Conservation (phyloP, 805 yeast genomes). For the Metschnikowia reukaufii region DNA sequence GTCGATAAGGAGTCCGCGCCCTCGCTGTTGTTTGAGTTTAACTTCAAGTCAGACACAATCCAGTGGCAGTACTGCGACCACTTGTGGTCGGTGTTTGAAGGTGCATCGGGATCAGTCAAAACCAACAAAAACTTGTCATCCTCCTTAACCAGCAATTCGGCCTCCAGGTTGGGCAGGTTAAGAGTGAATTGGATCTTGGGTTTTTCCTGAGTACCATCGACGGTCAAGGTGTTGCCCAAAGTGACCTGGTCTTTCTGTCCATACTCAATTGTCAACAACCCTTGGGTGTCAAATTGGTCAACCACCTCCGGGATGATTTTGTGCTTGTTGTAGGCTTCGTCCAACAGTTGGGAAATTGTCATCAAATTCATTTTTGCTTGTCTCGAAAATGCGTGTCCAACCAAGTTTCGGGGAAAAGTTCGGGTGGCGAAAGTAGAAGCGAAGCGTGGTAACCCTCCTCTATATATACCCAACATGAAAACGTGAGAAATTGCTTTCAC, state of each 20-base stretch:
- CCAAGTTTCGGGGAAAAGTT: not conserved
- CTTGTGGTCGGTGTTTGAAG: slow-evolving; percentile 73
- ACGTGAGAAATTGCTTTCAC: slow-evolving; percentile 5
- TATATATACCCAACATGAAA: slow-evolving; percentile 17
- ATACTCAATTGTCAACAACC: slow-evolving; percentile 63
- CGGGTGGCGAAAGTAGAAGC: not conserved
- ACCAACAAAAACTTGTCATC: slow-evolving; percentile 68
- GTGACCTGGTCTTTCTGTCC: slow-evolving; percentile 60
- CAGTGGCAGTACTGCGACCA: slow-evolving; percentile 90
- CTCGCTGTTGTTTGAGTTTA: slow-evolving; percentile 33
- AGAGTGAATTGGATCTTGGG: slow-evolving; percentile 71
- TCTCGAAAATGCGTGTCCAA: not conserved
- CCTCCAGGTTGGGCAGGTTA: slow-evolving; percentile 45
- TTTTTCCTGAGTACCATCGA: slow-evolving; percentile 61
- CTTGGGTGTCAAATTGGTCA: slow-evolving; percentile 49
- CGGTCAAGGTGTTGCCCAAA: slow-evolving; percentile 71
- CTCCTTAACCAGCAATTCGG: slow-evolving; percentile 40
- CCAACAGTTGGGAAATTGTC: slow-evolving; percentile 56
- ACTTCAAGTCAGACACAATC: slow-evolving; percentile 54
- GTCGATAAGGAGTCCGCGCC: slow-evolving; percentile 27
- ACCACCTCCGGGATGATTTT: slow-evolving; percentile 54
- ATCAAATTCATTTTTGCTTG: slow-evolving; percentile 40
- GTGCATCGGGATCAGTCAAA: slow-evolving; percentile 94
- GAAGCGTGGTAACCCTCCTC: slow-evolving; percentile 11
- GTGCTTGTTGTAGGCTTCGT: slow-evolving; percentile 49